Evolutionary conservation across 2,329 filamentous ascomycete genomes (phyloP), one percentile per base, ranked within the genome.

Genomic region (Aspergillus sp.): DNA sequence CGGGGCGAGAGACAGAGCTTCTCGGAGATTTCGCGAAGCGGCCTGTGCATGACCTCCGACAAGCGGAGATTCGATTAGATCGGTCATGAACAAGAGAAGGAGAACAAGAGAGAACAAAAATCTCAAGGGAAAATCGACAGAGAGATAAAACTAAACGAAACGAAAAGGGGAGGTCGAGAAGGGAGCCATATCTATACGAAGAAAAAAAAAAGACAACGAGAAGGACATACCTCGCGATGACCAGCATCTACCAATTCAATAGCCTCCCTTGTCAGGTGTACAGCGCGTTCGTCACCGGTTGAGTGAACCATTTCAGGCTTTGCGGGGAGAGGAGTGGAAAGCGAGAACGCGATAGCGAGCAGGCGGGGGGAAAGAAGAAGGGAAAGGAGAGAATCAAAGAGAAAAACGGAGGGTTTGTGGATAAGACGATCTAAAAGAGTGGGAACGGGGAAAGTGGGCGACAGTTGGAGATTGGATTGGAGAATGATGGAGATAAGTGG

Each of bases 1-100:
- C 39, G 79, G 77, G 24, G 77, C 78, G 32, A 82, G 70, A 29
- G 77, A 74, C 51, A 79, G 73, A n/a, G 80, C 80, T 72, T 81
- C 79, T 69, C 78, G 76, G 56, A 82, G 72, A 64, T 79, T 80
- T 63, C 78, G 71, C 47, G 78, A 78, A 42, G 79, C 79, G 58
- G 78, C 75, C 80, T 81, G 59, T 55, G 36, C 45, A 59, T 60
- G 52, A 56, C 51, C 58, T 57, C 58, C 61, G 57, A 26, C 24
- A 57, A 24, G 18, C 31, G 46, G 39, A 57, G 50, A 39, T 57
- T 31, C 14, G 11, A 16, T 51, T 32, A 51, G 29, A 24, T 31
- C n/a, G 24, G 32, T 4, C 32, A 51, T 29, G 22, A 50, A 49
- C 39, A 55, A n/a, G 52, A 56, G 56, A 46, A 42, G 16, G 57